Percentiles rank a stretch among this genome's conserved stretches.
phyloP scores from a whole-genome alignment of 2,329 filamentous ascomycete species.

The Tricladium varicosporioides region DNA sequence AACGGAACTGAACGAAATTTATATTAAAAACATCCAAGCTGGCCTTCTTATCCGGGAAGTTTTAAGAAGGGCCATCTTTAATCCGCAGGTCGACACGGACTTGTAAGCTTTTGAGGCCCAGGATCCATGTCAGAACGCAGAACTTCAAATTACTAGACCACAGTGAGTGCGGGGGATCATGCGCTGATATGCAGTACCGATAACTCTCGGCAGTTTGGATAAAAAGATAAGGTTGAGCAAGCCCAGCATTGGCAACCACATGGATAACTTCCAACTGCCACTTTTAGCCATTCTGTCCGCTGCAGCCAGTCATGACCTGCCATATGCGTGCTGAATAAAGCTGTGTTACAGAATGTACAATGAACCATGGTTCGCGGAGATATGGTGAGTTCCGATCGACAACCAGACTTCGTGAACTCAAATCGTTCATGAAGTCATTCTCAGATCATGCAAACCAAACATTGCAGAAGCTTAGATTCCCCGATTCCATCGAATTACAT shows the following conservation, averaged over 20 bases:
- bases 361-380: not conserved
- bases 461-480: too few relatives aligned
- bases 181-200: not conserved
- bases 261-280: not conserved
- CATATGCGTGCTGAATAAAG: not conserved
- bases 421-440: too few relatives aligned
- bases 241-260: not conserved
- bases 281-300: not conserved
- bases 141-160: not conserved
- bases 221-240: not conserved
- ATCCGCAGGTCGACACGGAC: not conserved
- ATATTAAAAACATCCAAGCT: not conserved
- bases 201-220: not conserved
- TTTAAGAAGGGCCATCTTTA: not conserved
- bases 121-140: not conserved
- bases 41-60: slow-evolving; percentile 4
- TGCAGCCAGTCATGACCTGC: not conserved
- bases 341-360: not conserved
- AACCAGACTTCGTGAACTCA: too few relatives aligned
- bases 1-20: not conserved
- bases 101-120: not conserved
- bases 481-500: too few relatives aligned
- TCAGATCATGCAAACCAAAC: too few relatives aligned
- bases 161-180: not conserved
- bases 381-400: too few relatives aligned